Evolutionary conservation across 2,329 filamentous ascomycete species (phyloP).

Genomic region (Ophiostoma ulmi): DNA sequence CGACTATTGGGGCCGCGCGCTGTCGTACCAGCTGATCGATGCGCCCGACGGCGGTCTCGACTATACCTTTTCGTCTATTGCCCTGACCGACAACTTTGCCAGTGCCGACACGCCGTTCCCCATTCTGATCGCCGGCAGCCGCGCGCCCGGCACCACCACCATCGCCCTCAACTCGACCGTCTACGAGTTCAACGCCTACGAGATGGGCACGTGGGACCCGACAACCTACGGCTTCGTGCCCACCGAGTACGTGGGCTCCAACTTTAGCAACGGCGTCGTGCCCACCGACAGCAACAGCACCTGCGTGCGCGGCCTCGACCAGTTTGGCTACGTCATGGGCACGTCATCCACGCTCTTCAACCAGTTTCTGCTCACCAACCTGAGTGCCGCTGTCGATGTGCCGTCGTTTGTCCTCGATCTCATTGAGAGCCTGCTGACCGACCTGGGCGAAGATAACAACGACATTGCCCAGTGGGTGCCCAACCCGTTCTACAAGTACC

Average conservation of each 20-base stretch:
- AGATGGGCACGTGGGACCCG: slow-evolving; percentile 60
- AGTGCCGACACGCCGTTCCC: slow-evolving; percentile 44
- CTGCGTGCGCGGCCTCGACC: slow-evolving; percentile 78
- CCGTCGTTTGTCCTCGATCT: slow-evolving; percentile 48
- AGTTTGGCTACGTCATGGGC: slow-evolving; percentile 76
- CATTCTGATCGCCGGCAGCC: slow-evolving; percentile 46
- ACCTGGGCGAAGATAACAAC: slow-evolving; percentile 50
- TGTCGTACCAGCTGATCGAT: slow-evolving; percentile 83
- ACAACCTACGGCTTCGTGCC: slow-evolving; percentile 56
- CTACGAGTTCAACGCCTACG: slow-evolving; percentile 62
- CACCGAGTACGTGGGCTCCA: slow-evolving; percentile 56
- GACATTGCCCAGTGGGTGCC: slow-evolving; percentile 50
- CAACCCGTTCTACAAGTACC: slow-evolving; percentile 57
- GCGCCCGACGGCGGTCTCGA: slow-evolving; percentile 65
- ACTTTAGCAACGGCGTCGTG: slow-evolving; percentile 52
- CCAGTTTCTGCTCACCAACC: slow-evolving; percentile 61
- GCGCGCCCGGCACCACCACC: slow-evolving; percentile 41
- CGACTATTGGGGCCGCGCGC: slow-evolving; percentile 81
- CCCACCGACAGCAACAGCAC: slow-evolving; percentile 46
- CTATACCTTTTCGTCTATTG: slow-evolving; percentile 74
- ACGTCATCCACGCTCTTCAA: slow-evolving; percentile 85
- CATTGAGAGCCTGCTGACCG: slow-evolving; percentile 47
- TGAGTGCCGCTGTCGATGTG: slow-evolving; percentile 42
- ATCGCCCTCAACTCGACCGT: slow-evolving; percentile 53
- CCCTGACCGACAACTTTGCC: slow-evolving; percentile 41